Base-by-base conservation (phyloP, 2,329 filamentous ascomycete species). In the Aspergillus jensenii region DNA sequence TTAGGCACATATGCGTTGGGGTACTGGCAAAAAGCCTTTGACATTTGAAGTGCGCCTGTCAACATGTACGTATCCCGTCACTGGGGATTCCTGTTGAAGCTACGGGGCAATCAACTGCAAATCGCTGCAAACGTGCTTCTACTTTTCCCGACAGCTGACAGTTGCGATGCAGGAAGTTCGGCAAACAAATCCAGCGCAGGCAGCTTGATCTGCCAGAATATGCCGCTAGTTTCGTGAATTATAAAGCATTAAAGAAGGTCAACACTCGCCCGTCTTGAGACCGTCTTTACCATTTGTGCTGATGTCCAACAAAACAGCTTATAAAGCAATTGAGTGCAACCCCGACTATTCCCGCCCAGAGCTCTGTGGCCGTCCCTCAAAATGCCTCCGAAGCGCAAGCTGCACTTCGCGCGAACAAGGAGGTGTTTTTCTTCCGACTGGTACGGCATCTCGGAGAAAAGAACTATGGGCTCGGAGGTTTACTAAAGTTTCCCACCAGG, bases 131-230 rank as follows among this genome's bases (percentile, higher is more conserved):
- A n/a, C 4, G 33, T 35, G 33, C 33, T 35, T 35, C 7, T 35
- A 35, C 14, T 17, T 15, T 48, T 33, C 5, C 43, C 17, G 15
- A 23, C 19, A 31, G 40, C 63, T 67, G 39, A 67, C 48, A 12
- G 33, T 52, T 54, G 41, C 15, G 12, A 27, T 47, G 57, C 70
- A 99, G 93, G 95, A 99, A 99, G 86, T 99, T 99, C 82, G 95
- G 95, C 77, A 99, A 99, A 83, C 91, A 97, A 76, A 96, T 99
- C 67, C 95, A 98, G 82, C 96, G 96, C 82, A 89, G 93, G 75
- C 95, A 99, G 84, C 90, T 99, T 71, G 95, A 99, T 76, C 93
- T 99, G 60, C 95, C 95, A 60, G 95, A 99, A 84, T 99, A 99
- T 88, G 93, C 95, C 62, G 92, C 93, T 64, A 97, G 93, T 78